Evolutionary conservation across 2,329 filamentous ascomycete species (phyloP).

Genomic region (Annulohypoxylon truncatum): DNA sequence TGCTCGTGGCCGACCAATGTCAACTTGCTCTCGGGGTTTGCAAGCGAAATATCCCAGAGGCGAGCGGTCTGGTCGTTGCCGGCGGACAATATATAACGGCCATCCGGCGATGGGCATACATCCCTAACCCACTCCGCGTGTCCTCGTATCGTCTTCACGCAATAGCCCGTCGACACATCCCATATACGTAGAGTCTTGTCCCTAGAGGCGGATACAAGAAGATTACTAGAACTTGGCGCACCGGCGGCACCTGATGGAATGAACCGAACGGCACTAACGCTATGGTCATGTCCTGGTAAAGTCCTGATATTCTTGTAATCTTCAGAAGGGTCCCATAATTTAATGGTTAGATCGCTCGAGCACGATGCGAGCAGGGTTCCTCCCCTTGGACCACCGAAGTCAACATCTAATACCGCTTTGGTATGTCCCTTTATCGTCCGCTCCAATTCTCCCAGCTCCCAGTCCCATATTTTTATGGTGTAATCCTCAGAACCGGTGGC

Average conservation of each 20-base stretch:
- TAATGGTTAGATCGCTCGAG: slow-evolving; percentile 91
- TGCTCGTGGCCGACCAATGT: slow-evolving; percentile 90
- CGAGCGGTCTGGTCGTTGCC: slow-evolving; percentile 85
- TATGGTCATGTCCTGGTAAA: slow-evolving; percentile 90
- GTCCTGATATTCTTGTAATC: slow-evolving; percentile 97
- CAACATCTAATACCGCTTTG: slow-evolving; percentile 86
- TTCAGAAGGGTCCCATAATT: slow-evolving; percentile 91
- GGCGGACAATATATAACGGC: slow-evolving; percentile 83
- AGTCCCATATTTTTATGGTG: slow-evolving; percentile 98
- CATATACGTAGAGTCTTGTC: slow-evolving; percentile 89
- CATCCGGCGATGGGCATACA: slow-evolving; percentile 84
- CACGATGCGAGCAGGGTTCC: slow-evolving; percentile 84
- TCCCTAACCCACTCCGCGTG: slow-evolving; percentile 94
- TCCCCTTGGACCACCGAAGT: slow-evolving; percentile 87
- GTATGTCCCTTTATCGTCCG: slow-evolving; percentile 93
- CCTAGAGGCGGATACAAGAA: slow-evolving; percentile 86
- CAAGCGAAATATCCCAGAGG: slow-evolving; percentile 83
- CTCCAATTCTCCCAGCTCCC: slow-evolving; percentile 92
- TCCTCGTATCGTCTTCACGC: slow-evolving; percentile 87
- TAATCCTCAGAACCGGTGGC: slow-evolving; percentile 92
- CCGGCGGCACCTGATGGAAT: slow-evolving; percentile 85
- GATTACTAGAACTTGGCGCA: slow-evolving; percentile 81
- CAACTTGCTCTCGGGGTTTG: slow-evolving; percentile 77
- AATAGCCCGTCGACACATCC: slow-evolving; percentile 94
- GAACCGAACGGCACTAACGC: slow-evolving; percentile 88